Percentiles rank a stretch among this genome's conserved stretches.
These are phyloP conservation scores for Oxalis stricta DNA, from an alignment of 441 rosid genomes.

Conservation along the genomic window DNA sequence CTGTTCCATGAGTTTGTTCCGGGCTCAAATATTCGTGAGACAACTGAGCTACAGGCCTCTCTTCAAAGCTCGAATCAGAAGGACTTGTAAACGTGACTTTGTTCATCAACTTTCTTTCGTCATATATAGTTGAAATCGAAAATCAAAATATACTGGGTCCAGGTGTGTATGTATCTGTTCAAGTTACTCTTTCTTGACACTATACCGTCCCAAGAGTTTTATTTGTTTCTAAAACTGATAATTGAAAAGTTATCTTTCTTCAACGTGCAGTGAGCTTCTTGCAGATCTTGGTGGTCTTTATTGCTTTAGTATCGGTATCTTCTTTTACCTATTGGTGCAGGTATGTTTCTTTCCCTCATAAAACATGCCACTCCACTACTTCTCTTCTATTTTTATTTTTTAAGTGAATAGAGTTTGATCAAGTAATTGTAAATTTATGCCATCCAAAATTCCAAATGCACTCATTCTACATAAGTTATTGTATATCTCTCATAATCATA, in stretches of 20 bases:
- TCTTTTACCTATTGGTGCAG: conserved; percentile 83
- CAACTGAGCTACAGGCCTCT: conserved; percentile 63
- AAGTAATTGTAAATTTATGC: not conserved
- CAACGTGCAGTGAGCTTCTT: conserved; percentile 79
- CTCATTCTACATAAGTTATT: too few species aligned
- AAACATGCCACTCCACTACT: not conserved
- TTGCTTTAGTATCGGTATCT: conserved; percentile 83
- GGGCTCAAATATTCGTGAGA: conserved; percentile 49
- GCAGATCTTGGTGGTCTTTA: conserved; percentile 98
- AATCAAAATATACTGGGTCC: conserved; percentile 62
- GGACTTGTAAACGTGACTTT: conserved; percentile 78
- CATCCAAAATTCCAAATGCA: too few species aligned
- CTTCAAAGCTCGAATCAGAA: conserved; percentile 39
- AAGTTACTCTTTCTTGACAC: not conserved
- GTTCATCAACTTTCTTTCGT: conserved; percentile 65
- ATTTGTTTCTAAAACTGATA: too few species aligned
- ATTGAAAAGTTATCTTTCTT: not conserved
- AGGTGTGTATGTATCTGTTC: conserved; percentile 46
- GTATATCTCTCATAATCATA: too few species aligned
- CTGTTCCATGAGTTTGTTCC: conserved; percentile 80
- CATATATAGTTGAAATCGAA: conserved; percentile 74
- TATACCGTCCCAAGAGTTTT: not conserved
- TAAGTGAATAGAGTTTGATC: not conserved
- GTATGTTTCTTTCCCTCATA: conserved; percentile 28
- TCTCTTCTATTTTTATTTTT: conserved; percentile 1